Evolutionary conservation across 768 basidiomycete species (phyloP), one percentile per base, ranked within the genome.

Genomic region (Psilocybe subaeruginosa): DNA sequence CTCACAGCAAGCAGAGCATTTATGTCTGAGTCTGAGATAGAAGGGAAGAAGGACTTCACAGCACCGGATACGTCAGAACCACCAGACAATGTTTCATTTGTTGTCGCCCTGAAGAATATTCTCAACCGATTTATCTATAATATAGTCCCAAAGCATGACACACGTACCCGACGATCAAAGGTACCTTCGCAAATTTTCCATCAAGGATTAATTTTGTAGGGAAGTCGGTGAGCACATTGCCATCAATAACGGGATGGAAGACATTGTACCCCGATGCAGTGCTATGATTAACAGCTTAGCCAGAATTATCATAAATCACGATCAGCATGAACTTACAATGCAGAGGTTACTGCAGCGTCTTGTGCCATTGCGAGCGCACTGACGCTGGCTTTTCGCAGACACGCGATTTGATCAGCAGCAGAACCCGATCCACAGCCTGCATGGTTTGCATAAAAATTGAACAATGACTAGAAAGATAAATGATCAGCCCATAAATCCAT

Each of bases 211-310:
- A 75, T 30, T 69, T 67, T 1, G 84, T 84, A 0, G 86, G 85
- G 60, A 75, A 75, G n/a, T 82, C 80, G 1, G 78, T 75, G 60
- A 89, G 72, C 7, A 84, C 61, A 48, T 78, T 77, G 0, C 82
- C 82, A 63, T 88, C 88, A 6, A 88, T 48, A 8, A 87, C 83
- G 3, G 85, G 85, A 46, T 73, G 74, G 75, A 86, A 89, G 1
- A 57, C 39, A 17, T 78, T 76, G 65, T 84, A 89, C 8, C 70
- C 70, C 6, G 76, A 72, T 0, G 73, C 80, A 14, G 65, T 73
- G 64, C 79, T 80, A 48, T 11, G n/a, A 39, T 17, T 41, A 43
- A 35, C 6, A 16, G 29, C 50, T 54, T 51, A 62, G 23, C 23
- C 23, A 23, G 23, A 23, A 23, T 23, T 23, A 23, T 2, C 23